Evolutionary conservation across 2,329 filamentous ascomycete species (phyloP).

Genomic region (Aspergillus ibericus): DNA sequence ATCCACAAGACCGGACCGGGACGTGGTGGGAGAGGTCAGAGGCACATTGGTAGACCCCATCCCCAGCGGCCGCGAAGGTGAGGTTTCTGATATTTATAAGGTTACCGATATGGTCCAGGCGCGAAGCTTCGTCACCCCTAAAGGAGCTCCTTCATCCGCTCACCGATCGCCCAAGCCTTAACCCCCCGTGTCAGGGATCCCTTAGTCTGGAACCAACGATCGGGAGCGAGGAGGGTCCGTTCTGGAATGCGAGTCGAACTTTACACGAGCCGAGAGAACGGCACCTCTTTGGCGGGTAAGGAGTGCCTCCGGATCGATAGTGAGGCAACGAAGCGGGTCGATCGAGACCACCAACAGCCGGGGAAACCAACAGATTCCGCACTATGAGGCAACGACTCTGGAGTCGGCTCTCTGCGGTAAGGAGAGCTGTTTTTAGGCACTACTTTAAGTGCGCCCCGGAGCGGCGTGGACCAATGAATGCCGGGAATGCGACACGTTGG

Average conservation of each 20-base stretch:
- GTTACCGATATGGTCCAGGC: slow-evolving; percentile 11
- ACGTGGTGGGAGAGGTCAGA: slow-evolving; percentile 5
- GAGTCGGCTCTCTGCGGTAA: slow-evolving; percentile 9
- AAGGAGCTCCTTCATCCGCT: slow-evolving; percentile 9
- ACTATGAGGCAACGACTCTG: background rate
- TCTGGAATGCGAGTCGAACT: slow-evolving; percentile 25
- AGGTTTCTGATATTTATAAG: slow-evolving; percentile 15
- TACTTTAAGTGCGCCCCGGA: slow-evolving; percentile 11
- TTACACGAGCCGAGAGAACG: slow-evolving; percentile 20
- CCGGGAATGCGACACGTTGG: slow-evolving; percentile 19
- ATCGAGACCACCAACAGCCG: slow-evolving; percentile 9
- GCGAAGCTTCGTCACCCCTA: slow-evolving; percentile 10
- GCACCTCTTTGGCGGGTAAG: slow-evolving; percentile 22
- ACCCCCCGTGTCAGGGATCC: slow-evolving; percentile 7
- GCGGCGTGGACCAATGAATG: slow-evolving; percentile 19
- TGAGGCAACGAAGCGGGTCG: slow-evolving; percentile 23
- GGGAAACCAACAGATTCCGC: slow-evolving; percentile 10
- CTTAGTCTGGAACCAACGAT: slow-evolving; percentile 6
- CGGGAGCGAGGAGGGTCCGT: slow-evolving; percentile 17
- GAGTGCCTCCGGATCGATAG: slow-evolving; percentile 13
- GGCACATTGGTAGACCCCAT: slow-evolving; percentile 17
- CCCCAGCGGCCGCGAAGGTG: slow-evolving; percentile 3
- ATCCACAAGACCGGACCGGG: slow-evolving; percentile 9
- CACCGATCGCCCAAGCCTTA: slow-evolving; percentile 11
- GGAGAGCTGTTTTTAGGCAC: slow-evolving; percentile 12